phyloP scores from a whole-genome alignment of 2,329 filamentous ascomycete species.

The Aureobasidium sp. region DNA sequence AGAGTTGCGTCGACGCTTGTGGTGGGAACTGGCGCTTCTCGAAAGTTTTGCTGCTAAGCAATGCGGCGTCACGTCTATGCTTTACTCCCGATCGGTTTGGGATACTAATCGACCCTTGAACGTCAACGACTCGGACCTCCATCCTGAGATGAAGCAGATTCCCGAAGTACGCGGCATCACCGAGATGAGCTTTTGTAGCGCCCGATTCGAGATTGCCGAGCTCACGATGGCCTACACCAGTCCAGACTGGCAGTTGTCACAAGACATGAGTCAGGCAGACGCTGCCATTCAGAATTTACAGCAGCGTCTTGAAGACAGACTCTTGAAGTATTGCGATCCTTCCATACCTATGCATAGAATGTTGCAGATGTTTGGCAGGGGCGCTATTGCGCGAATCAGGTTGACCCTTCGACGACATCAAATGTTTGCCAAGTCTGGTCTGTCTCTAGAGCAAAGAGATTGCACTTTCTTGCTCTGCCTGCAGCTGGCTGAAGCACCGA shows the following conservation, averaged over 20 bases:
- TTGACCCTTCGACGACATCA: slow-evolving; percentile 41
- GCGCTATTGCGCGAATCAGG: slow-evolving; percentile 37
- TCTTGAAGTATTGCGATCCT: slow-evolving; percentile 40
- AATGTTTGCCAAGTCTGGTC: slow-evolving; percentile 21
- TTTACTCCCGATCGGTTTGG: slow-evolving; percentile 19
- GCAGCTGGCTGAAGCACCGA: slow-evolving; percentile 37
- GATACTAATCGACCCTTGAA: slow-evolving; percentile 30
- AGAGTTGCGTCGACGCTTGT: slow-evolving; percentile 52
- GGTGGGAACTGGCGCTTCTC: slow-evolving; percentile 57
- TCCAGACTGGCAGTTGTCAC: not conserved
- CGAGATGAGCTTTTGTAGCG: slow-evolving; percentile 43
- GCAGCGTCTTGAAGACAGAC: slow-evolving; percentile 34
- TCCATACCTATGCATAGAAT: slow-evolving; percentile 39
- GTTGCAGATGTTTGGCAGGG: slow-evolving; percentile 37
- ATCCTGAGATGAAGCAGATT: slow-evolving; percentile 38
- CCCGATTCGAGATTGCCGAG: slow-evolving; percentile 37
- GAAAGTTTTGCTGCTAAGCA: slow-evolving; percentile 36
- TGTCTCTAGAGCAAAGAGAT: slow-evolving; percentile 31
- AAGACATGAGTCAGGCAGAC: slow-evolving; percentile 20
- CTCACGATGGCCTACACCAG: slow-evolving; percentile 27
- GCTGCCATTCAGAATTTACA: slow-evolving; percentile 36
- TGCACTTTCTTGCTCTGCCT: slow-evolving; percentile 36
- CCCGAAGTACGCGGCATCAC: slow-evolving; percentile 46
- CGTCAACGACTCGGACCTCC: slow-evolving; percentile 31
- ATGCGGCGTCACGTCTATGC: slow-evolving; percentile 22